Evolutionary conservation across 306 rosid genomes (phyloP).

Genomic region (Crataegus laevigata): DNA sequence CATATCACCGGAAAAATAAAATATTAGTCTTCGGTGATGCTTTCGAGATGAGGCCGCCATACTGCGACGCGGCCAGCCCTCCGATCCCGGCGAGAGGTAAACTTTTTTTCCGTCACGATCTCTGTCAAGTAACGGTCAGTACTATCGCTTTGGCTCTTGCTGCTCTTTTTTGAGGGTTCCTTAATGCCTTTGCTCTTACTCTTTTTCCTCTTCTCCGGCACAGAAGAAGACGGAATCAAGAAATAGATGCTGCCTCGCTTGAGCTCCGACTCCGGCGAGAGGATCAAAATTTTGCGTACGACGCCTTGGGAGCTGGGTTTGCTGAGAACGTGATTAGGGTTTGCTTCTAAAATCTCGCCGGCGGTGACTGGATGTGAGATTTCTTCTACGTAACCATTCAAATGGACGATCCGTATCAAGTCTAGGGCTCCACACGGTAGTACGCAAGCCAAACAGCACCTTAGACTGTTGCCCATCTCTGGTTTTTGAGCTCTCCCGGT

Average conservation of each 20-base stretch:
- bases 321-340: constrained; percentile 79
- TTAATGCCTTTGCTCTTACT: constrained; percentile 6
- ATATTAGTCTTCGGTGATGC: constrained; percentile 56
- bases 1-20: constrained; percentile 27
- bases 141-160: not conserved
- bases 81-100: constrained; percentile 42
- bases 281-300: constrained; percentile 62
- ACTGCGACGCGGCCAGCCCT: constrained; percentile 40
- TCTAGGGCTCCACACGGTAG: constrained; percentile 95
- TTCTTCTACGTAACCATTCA: constrained; percentile 76
- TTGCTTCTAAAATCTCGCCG: constrained; percentile 64
- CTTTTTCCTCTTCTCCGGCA: constrained; percentile 44
- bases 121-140: constrained; percentile 16
- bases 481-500: not conserved
- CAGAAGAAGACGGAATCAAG: constrained; percentile 70
- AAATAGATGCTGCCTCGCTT: constrained; percentile 83
- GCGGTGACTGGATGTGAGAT: constrained; percentile 62
- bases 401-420: constrained; percentile 80
- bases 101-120: constrained; percentile 38
- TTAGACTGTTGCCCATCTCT: constrained; percentile 80
- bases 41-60: constrained; percentile 71
- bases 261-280: constrained; percentile 80
- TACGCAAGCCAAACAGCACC: constrained; percentile 92
- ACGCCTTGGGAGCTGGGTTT: constrained; percentile 69
- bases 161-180: constrained; percentile 27